A percentile compares a stretch with the other conserved stretches of the same genome.
Conservation (phyloP, 129 eudicot genomes). For the Chrysanthemum makinoi region DNA sequence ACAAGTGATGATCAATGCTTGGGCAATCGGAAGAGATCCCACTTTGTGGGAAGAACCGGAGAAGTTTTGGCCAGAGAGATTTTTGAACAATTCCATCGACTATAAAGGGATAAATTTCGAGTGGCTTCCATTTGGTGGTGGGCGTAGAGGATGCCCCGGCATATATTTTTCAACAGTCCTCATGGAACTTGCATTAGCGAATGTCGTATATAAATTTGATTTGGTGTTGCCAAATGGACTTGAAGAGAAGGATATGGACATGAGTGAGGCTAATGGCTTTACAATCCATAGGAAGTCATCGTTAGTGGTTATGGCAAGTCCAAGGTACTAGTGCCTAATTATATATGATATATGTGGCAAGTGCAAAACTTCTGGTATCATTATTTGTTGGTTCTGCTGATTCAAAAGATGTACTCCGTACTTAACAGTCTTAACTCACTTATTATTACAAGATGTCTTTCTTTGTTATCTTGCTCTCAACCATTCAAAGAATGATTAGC, state of each 20-base stretch:
- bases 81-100: background rate
- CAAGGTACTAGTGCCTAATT: background rate
- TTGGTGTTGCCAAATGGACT: background rate
- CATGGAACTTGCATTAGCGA: background rate
- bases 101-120: background rate
- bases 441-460: too few relatives aligned
- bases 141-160: background rate
- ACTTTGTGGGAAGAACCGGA: background rate
- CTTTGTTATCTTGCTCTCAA: too few relatives aligned
- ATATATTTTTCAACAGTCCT: background rate
- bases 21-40: conserved; percentile 9
- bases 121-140: background rate
- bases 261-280: background rate
- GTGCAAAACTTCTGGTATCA: too few relatives aligned
- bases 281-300: background rate
- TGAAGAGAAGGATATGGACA: background rate
- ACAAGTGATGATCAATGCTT: conserved; percentile 1
- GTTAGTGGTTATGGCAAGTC: background rate
- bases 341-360: too few relatives aligned
- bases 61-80: background rate
- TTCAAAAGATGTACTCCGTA: too few relatives aligned
- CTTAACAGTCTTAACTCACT: too few relatives aligned
- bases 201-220: background rate
- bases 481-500: too few relatives aligned
- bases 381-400: too few relatives aligned